Conservation (phyloP, 192 early-diverging fungal genomes). For the Neocallimastix lanati region DNA sequence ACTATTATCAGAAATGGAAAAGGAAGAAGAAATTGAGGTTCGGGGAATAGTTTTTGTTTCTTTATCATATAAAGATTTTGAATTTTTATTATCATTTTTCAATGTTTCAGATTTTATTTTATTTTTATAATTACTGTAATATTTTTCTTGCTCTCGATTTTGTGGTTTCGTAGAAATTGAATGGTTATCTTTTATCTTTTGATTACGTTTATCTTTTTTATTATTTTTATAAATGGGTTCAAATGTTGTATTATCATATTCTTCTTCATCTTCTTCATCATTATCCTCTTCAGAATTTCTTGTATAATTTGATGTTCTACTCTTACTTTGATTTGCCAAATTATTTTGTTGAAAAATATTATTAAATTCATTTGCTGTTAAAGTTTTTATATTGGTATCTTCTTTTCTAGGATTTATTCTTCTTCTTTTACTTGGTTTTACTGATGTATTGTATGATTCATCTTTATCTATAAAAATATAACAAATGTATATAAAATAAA, state of each 20-base stretch:
- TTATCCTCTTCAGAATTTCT: neutral
- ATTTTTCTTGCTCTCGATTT: too few species aligned
- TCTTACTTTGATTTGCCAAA: neutral
- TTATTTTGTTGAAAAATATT: neutral
- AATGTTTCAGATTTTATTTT: too few species aligned
- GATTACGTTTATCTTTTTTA: neutral
- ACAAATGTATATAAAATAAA: too few species aligned
- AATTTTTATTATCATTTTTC: too few species aligned
- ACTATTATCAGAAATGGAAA: too few species aligned
- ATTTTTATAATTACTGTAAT: too few species aligned
- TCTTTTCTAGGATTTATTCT: neutral
- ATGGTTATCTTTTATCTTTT: too few species aligned
- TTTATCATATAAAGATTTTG: too few species aligned
- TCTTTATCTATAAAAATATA: neutral
- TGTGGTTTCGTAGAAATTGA: too few species aligned
- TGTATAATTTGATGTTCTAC: neutral
- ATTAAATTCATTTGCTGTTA: neutral
- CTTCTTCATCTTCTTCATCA: neutral
- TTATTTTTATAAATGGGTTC: neutral
- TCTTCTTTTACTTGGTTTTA: neutral
- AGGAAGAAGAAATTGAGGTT: too few species aligned
- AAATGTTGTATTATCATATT: neutral
- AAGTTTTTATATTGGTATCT: neutral
- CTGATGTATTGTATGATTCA: neutral
- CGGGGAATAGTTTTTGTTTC: too few species aligned